These are phyloP conservation scores for Colletotrichum sp. DNA, from an alignment of 2,329 filamentous ascomycete genomes.

Conservation along the genomic window DNA sequence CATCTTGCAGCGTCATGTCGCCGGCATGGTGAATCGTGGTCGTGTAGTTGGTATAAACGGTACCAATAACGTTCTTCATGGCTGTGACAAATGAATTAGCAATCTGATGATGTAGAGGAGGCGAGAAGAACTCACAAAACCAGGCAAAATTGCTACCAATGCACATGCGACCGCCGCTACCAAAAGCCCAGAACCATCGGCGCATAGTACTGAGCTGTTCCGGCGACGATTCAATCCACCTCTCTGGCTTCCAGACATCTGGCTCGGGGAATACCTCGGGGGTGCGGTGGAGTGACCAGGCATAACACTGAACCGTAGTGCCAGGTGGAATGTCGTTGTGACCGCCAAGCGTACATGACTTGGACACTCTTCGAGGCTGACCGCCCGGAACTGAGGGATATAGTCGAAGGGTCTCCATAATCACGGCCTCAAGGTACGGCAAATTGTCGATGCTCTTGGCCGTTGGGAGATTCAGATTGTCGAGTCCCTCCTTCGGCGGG, in stretches of 20 bases:
- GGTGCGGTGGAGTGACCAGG: neutral
- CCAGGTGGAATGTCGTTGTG: neutral
- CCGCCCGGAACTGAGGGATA: neutral
- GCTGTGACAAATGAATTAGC: neutral
- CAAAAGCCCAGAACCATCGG: neutral
- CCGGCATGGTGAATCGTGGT: neutral
- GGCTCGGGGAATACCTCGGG: neutral
- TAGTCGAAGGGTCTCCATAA: neutral
- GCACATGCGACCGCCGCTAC: neutral
- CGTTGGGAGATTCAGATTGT: rapidly evolving
- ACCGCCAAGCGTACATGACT: neutral
- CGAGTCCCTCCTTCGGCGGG: neutral
- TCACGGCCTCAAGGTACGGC: neutral
- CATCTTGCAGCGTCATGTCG: neutral
- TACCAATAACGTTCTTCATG: neutral
- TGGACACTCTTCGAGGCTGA: neutral
- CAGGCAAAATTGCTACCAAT: neutral
- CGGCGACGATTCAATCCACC: neutral
- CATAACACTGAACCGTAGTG: neutral
- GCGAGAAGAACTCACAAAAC: neutral
- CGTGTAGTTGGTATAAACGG: neutral
- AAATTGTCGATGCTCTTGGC: neutral
- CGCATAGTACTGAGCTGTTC: neutral
- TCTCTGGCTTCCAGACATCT: neutral
- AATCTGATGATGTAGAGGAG: neutral